phyloP scores from a whole-genome alignment of 192 early-diverging fungal genomes.

The Podila horticola region DNA sequence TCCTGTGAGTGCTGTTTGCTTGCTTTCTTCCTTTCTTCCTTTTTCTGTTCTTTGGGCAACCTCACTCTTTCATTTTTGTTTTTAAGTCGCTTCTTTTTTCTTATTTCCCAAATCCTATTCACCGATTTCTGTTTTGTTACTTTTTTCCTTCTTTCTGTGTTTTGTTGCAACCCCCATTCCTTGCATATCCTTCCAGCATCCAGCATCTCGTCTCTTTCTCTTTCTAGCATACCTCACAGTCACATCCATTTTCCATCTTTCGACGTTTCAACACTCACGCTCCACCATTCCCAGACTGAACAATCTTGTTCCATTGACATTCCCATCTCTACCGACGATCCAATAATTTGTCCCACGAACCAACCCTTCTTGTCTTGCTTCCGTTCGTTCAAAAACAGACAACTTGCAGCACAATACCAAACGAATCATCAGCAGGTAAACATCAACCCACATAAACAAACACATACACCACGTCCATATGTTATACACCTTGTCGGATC shows the following conservation, averaged over 20 bases:
- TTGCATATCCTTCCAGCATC: not conserved
- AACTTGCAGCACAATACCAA: too few species aligned
- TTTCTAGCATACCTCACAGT: not conserved
- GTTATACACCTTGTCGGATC: too few species aligned
- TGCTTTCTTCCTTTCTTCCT: not conserved
- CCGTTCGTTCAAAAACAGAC: too few species aligned
- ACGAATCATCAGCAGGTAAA: too few species aligned
- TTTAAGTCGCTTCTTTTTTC: not conserved
- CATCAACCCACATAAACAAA: too few species aligned
- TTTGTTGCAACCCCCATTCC: not conserved
- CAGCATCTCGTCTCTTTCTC: not conserved
- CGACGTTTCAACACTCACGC: not conserved
- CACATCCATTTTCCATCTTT: not conserved
- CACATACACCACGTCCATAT: too few species aligned
- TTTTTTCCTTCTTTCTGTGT: slow-evolving; percentile 2
- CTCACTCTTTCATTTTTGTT: not conserved
- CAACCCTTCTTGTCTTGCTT: too few species aligned
- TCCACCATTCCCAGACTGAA: not conserved
- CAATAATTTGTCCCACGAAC: too few species aligned
- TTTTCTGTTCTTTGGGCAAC: not conserved
- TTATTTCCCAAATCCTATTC: not conserved
- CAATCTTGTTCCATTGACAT: not conserved
- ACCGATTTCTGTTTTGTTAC: not conserved
- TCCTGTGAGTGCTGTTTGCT: not conserved
- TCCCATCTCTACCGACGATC: too few species aligned